phyloP scores from a whole-genome alignment of 257 asterid genomes.

The Asclepias syriaca region DNA sequence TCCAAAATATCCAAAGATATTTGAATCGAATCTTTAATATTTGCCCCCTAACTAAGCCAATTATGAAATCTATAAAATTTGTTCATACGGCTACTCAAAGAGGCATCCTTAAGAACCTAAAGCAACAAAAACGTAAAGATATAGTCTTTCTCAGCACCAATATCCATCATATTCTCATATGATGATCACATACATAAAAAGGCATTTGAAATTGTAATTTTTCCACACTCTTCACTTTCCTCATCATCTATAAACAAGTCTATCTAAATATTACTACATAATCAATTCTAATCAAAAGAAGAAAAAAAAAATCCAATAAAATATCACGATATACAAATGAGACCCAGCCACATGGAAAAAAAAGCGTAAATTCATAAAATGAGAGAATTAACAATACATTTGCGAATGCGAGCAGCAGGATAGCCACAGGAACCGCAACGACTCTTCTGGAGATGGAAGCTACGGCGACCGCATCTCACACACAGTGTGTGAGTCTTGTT shows the following conservation, averaged over 20 bases:
- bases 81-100: conserved; percentile 23
- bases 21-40: conserved; percentile 9
- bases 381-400: conserved; percentile 16
- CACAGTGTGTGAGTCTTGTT: conserved; percentile 29
- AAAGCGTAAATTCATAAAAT: background rate
- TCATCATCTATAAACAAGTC: background rate
- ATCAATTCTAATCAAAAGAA: background rate
- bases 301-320: background rate
- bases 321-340: background rate
- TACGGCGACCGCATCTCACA: conserved; percentile 27
- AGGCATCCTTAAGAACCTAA: background rate
- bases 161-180: background rate
- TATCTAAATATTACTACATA: background rate
- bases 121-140: background rate
- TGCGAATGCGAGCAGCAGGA: conserved; percentile 23
- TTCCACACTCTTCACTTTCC: background rate
- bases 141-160: too few species aligned
- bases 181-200: background rate
- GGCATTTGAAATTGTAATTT: background rate
- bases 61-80: conserved; percentile 14
- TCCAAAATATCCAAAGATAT: conserved; percentile 1
- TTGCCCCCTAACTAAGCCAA: conserved; percentile 33
- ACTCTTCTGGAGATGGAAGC: conserved; percentile 33
- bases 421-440: conserved; percentile 24
- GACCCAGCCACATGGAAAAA: background rate